Conservation (phyloP, 345 rosid species). For the Hirschfeldia incana region DNA sequence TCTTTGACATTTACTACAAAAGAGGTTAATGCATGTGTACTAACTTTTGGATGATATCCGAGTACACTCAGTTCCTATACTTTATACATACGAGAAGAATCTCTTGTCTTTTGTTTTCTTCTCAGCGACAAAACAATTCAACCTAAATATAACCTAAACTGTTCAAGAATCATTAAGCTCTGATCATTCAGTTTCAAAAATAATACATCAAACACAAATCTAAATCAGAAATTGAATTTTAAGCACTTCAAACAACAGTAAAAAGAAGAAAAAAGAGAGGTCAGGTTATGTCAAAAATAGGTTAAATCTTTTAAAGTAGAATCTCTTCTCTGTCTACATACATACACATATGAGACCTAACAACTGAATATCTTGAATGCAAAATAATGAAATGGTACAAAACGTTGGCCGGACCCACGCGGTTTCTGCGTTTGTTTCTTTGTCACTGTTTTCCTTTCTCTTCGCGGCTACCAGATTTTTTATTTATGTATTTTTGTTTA, state of each 20-base stretch:
- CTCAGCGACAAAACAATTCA: neutral
- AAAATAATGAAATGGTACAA: slow-evolving; percentile 16
- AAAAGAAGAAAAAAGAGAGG: neutral
- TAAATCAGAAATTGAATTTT: neutral
- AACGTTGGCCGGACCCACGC: slow-evolving; percentile 28
- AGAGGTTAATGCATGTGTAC: slow-evolving; percentile 26
- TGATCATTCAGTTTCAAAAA: neutral
- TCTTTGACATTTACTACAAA: slow-evolving; percentile 1
- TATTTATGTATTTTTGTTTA: neutral
- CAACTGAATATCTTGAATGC: slow-evolving; percentile 6
- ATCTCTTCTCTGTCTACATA: neutral
- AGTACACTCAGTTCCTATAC: slow-evolving; percentile 22
- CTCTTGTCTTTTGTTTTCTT: neutral
- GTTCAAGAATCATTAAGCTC: neutral
- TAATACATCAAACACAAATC: neutral
- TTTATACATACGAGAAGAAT: neutral
- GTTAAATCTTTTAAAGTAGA: neutral
- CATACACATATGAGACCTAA: neutral
- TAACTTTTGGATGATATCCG: slow-evolving; percentile 24
- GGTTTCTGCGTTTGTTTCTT: slow-evolving; percentile 28
- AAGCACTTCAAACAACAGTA: neutral
- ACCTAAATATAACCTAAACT: neutral
- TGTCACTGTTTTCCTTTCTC: slow-evolving; percentile 2
- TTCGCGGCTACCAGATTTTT: slow-evolving; percentile 22
- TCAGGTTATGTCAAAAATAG: neutral